Evolutionary conservation across 2,329 filamentous ascomycete genomes (phyloP).

Genomic region (Penicillium capsulatum): DNA sequence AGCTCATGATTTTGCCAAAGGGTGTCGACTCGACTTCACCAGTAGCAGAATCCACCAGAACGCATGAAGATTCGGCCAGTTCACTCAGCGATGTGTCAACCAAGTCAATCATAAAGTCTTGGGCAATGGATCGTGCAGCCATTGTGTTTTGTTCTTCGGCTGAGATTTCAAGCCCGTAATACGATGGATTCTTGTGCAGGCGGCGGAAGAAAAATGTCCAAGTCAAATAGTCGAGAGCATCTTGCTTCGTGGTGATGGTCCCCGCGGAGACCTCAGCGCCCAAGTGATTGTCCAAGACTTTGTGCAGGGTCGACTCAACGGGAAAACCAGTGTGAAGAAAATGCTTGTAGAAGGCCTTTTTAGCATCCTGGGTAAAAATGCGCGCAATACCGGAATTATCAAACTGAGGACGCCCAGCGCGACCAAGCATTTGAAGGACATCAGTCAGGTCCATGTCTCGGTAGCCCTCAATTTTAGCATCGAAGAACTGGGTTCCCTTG

Average conservation of each 20-base stretch:
- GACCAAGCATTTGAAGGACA: conserved; percentile 94
- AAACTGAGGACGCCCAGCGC: conserved; percentile 93
- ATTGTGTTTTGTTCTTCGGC: conserved; percentile 88
- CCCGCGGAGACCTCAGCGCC: conserved; percentile 90
- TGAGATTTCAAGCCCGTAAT: conserved; percentile 92
- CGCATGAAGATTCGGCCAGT: conserved; percentile 77
- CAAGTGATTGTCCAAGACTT: conserved; percentile 94
- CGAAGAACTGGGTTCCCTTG: conserved; percentile 96
- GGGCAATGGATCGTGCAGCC: conserved; percentile 77
- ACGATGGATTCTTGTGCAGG: conserved; percentile 96
- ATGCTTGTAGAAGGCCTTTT: conserved; percentile 99
- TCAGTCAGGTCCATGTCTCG: conserved; percentile 99
- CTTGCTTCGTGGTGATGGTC: conserved; percentile 90
- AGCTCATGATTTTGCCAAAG: conserved; percentile 97
- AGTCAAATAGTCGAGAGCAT: conserved; percentile 93
- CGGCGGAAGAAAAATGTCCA: conserved; percentile 99
- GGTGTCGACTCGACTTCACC: conserved; percentile 87
- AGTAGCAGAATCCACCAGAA: conserved; percentile 70
- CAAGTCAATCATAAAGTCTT: conserved; percentile 90
- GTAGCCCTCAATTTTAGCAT: conserved; percentile 95
- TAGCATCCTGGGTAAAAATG: conserved; percentile 95
- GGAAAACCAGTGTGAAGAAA: conserved; percentile 97
- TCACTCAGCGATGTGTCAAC: conserved; percentile 82
- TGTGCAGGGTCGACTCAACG: conserved; percentile 92
- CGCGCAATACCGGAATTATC: conserved; percentile 92